Conservation (phyloP, 139 green algal species). For the Gonium pectorale region DNA sequence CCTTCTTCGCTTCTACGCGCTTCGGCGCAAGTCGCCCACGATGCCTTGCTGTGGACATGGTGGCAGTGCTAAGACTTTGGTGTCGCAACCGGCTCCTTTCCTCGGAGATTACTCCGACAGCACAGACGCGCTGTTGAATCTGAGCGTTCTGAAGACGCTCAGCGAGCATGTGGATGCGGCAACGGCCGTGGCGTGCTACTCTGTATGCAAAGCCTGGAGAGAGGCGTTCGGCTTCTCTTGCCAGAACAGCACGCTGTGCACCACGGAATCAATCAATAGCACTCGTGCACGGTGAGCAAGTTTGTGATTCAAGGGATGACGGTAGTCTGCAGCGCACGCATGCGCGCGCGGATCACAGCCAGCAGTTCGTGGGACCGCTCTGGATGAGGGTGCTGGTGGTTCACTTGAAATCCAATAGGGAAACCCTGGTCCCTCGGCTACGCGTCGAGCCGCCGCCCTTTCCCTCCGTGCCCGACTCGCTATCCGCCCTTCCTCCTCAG, state of each 20-base stretch:
- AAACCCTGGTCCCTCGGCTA: too few species aligned
- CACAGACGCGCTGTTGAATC: neutral
- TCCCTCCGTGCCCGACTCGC: too few species aligned
- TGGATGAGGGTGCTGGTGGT: neutral
- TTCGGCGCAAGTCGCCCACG: too few species aligned
- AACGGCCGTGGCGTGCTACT: slow-evolving; percentile 5
- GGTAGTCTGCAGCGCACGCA: neutral
- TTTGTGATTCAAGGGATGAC: neutral
- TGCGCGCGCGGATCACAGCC: too few species aligned
- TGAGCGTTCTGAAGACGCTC: neutral
- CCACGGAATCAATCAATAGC: neutral
- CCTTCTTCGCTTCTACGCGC: too few species aligned
- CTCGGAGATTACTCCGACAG: too few species aligned
- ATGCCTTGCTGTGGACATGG: too few species aligned
- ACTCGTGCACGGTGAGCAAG: neutral
- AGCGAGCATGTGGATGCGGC: slow-evolving; percentile 9
- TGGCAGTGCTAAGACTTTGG: too few species aligned
- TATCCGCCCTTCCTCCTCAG: neutral
- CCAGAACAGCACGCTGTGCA: neutral
- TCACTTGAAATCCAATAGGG: neutral
- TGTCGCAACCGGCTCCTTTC: too few species aligned
- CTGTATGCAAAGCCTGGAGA: slow-evolving; percentile 15
- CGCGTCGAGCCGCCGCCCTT: too few species aligned
- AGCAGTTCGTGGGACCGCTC: neutral
- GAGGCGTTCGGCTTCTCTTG: slow-evolving; percentile 28